phyloP scores from a whole-genome alignment of 176 grass and related monocot species.

The Calamus simplicifolius region DNA sequence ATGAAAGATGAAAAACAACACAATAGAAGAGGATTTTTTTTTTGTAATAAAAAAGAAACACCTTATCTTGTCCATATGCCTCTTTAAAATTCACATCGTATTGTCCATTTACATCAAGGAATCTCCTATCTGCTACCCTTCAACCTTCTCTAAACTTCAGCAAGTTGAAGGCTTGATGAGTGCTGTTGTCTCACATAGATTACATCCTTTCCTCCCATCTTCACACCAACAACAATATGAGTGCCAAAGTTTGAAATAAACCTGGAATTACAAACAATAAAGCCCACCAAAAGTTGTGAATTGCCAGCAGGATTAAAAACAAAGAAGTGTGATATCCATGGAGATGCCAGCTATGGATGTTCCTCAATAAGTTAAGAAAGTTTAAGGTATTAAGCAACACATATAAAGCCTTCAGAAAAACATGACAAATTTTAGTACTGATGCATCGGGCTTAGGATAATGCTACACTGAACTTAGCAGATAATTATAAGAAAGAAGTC shows the following conservation, averaged over 20 bases:
- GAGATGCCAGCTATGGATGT: too few species aligned
- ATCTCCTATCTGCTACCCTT: constrained; percentile 77
- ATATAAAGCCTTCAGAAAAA: too few species aligned
- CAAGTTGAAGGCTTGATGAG: constrained; percentile 60
- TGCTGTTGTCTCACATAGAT: constrained; percentile 86
- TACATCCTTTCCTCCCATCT: constrained; percentile 98
- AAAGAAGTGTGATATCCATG: too few species aligned
- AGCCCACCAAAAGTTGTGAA: constrained; percentile 2
- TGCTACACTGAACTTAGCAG: too few species aligned
- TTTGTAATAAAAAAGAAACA: constrained; percentile 6
- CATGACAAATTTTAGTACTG: too few species aligned
- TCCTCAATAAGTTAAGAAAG: too few species aligned
- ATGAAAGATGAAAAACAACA: constrained; percentile 8
- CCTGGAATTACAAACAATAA: constrained; percentile 36
- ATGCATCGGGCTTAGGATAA: too few species aligned
- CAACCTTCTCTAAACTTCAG: constrained; percentile 84
- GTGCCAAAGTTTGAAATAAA: constrained; percentile 93
- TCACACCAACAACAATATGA: constrained; percentile 86
- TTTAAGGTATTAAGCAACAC: too few species aligned
- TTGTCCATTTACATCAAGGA: constrained; percentile 42
- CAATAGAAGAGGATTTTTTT: constrained; percentile 3
- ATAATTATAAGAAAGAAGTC: too few species aligned
- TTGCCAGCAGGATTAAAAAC: neutral
- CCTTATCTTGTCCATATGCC: constrained; percentile 55
- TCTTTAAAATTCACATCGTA: constrained; percentile 51